phyloP scores from a whole-genome alignment of 73 alveolate genomes.

The Blepharisma japonicum region DNA sequence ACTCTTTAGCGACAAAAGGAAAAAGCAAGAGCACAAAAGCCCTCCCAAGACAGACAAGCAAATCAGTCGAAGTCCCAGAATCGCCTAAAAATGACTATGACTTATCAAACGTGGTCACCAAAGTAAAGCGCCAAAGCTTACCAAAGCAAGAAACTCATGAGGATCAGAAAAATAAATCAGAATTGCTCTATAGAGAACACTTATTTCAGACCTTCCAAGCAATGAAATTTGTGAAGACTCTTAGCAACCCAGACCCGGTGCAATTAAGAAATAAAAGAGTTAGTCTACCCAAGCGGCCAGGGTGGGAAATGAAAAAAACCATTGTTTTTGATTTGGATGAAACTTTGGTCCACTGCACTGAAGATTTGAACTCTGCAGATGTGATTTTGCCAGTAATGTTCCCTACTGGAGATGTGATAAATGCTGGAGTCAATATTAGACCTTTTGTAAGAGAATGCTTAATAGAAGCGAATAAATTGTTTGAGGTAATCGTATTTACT shows the following conservation, averaged over 20 bases:
- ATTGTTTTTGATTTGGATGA: conserved; percentile 34
- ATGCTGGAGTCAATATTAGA: conserved; percentile 58
- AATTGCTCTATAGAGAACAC: not conserved
- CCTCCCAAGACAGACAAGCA: conserved; percentile 11
- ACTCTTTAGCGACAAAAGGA: conserved; percentile 11
- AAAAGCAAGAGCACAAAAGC: not conserved
- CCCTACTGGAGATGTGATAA: conserved; percentile 29
- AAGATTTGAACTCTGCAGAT: conserved; percentile 13
- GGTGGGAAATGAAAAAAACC: conserved; percentile 28
- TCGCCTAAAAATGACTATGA: too few species aligned
- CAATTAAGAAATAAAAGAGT: conserved; percentile 15
- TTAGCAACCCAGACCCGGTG: not conserved
- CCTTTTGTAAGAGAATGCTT: conserved; percentile 69
- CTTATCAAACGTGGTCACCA: too few species aligned
- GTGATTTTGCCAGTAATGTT: conserved; percentile 11
- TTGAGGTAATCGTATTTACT: conserved; percentile 68
- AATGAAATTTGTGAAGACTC: not conserved
- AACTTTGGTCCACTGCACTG: conserved; percentile 37
- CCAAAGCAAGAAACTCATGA: too few species aligned
- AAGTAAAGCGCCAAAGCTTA: too few species aligned
- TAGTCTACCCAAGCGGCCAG: not conserved
- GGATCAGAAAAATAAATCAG: not conserved
- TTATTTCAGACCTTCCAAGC: conserved; percentile 27
- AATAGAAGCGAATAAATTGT: conserved; percentile 57
- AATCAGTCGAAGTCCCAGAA: too few species aligned